Evolutionary conservation across 2,329 filamentous ascomycete genomes (phyloP), one percentile per base, ranked within the genome.

Genomic region (Fusarium devonianum): DNA sequence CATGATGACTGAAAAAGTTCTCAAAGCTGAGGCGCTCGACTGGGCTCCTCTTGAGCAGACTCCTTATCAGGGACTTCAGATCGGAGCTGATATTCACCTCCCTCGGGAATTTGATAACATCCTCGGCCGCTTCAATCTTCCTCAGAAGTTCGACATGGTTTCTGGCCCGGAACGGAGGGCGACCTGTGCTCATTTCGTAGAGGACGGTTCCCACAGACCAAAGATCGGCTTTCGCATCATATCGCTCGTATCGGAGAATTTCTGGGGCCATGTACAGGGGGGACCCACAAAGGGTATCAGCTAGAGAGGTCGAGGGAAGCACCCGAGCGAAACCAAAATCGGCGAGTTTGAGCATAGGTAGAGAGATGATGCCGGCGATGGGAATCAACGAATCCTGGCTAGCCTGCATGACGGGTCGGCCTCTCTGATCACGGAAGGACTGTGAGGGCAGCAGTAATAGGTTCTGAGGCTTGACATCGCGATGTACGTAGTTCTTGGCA

Each of bases 181-280:
- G 88, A 42, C 92, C 93, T 6, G 87, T 90, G 53, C 94, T 85
- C 92, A 99, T 96, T 74, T 99, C 94, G 69, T 91, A 96, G 17
- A 96, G 76, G 7, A 99, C 94, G 13, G 94, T 96, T 39, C 94
- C 94, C 23, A 97, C 91, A 16, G 94, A 99, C 94, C 94, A 99
- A 23, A 99, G 77, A 75, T 99, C 94, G 35, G 92, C 93, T 72
- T 96, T 96, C 57, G 93, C 91, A 74, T 96, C 93, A 71, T 99
- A 99, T 67, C 93, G 93, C 71, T 99, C 92, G 66, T 97, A 99
- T 51, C 92, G 87, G 55, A 99, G 78, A 58, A 99, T 99, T 75
- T 99, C 94, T 4, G 94, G 94, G 0, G 94, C 94, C 94, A 99
- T 99, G 75, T 99, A 99, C 18, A 99, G 78, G 8, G 94, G 94